A percentile compares a stretch with the other conserved stretches of the same genome.
Conservation (phyloP, 2,329 filamentous ascomycete species). For the Beauveria sp. region DNA sequence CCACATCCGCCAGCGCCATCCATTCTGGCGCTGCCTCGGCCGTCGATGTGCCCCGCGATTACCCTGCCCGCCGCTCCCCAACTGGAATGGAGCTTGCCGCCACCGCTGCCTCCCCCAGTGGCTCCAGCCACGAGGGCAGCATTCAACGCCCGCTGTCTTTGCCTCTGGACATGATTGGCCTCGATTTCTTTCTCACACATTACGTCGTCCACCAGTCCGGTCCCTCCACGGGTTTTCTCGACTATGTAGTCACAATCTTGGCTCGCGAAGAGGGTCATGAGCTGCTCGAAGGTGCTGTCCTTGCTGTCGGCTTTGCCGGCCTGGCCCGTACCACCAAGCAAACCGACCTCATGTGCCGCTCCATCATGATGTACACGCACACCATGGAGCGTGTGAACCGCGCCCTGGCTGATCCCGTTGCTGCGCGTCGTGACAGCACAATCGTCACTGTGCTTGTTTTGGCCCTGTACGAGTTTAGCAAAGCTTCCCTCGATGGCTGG, state of each 20-base stretch:
- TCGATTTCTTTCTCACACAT: conserved; percentile 10
- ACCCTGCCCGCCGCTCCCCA: neutral
- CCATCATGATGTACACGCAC: conserved; percentile 10
- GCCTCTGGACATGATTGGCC: conserved; percentile 10
- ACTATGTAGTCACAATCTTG: conserved; percentile 10
- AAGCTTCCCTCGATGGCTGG: conserved; percentile 11
- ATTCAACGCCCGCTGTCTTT: conserved; percentile 3
- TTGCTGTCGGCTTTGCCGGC: conserved; percentile 10
- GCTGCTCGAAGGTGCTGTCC: conserved; percentile 8
- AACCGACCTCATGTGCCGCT: conserved; percentile 10
- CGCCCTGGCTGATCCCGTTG: conserved; percentile 6
- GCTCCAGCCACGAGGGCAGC: conserved; percentile 6
- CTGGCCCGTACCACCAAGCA: conserved; percentile 11
- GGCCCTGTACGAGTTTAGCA: conserved; percentile 11
- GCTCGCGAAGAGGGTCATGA: conserved; percentile 9
- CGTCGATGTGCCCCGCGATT: conserved; percentile 1
- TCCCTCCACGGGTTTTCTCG: conserved; percentile 8
- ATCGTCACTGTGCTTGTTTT: conserved; percentile 10
- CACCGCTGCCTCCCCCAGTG: neutral
- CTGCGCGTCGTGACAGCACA: conserved; percentile 11
- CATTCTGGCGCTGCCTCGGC: conserved; percentile 1
- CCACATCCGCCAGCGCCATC: neutral
- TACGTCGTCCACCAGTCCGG: conserved; percentile 10
- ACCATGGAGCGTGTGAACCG: conserved; percentile 11
- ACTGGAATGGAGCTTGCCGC: neutral